phyloP scores from a whole-genome alignment of 1,284 basidiomycete genomes.

The Apiotrichum mycotoxinovorans region DNA sequence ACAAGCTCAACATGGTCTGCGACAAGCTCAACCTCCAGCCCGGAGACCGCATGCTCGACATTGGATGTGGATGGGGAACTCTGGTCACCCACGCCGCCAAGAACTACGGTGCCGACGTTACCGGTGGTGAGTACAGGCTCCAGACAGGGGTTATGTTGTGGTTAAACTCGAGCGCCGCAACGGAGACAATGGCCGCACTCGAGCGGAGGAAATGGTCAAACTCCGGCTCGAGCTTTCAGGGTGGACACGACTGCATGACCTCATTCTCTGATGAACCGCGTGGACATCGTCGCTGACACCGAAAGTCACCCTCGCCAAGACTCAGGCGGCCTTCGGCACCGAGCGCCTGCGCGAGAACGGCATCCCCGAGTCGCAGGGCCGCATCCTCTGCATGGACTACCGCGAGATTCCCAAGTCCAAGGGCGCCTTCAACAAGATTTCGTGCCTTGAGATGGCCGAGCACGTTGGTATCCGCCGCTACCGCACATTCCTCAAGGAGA shows the following conservation, averaged over 20 bases:
- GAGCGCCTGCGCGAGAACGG: slow-evolving; percentile 81
- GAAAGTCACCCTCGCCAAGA: slow-evolving; percentile 76
- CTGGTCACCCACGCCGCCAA: slow-evolving; percentile 91
- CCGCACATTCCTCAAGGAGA: slow-evolving; percentile 78
- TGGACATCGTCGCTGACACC: not conserved
- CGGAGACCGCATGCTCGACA: slow-evolving; percentile 74
- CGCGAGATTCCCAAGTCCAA: slow-evolving; percentile 80
- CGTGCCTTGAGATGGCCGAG: slow-evolving; percentile 98
- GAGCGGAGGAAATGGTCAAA: no score
- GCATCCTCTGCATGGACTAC: slow-evolving; percentile 92
- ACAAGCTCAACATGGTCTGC: slow-evolving; percentile 93
- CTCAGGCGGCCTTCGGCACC: slow-evolving; percentile 91
- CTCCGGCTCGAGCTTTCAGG: no score
- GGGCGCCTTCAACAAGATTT: slow-evolving; percentile 88
- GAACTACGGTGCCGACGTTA: slow-evolving; percentile 92
- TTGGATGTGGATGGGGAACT: slow-evolving; percentile 98
- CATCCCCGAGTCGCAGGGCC: slow-evolving; percentile 68
- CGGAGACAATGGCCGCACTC: no score
- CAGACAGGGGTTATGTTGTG: no score
- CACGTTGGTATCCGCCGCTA: slow-evolving; percentile 96
- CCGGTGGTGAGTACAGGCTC: slow-evolving; percentile 56
- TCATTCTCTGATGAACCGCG: no score
- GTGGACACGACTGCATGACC: no score
- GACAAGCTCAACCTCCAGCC: slow-evolving; percentile 87
- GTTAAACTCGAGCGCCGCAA: no score